Evolutionary conservation across 2,329 filamentous ascomycete genomes (phyloP).

Genomic region (Neofusicoccum laricinum): DNA sequence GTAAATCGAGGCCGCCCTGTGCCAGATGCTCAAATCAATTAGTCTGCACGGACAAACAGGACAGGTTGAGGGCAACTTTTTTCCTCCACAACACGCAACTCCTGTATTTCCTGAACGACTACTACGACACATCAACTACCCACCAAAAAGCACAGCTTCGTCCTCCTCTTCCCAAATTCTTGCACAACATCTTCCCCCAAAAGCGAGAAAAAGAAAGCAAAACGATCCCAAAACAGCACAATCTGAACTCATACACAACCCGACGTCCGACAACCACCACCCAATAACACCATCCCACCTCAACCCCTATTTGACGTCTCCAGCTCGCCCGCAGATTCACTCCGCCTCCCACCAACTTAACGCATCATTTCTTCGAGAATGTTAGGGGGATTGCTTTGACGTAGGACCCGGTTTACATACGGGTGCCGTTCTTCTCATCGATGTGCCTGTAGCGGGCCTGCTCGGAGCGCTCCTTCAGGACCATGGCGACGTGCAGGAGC

Average conservation of each 20-base stretch:
- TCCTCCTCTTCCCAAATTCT: too few relatives aligned
- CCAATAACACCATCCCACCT: neutral
- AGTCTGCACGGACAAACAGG: too few relatives aligned
- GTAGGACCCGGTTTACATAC: neutral
- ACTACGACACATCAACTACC: too few relatives aligned
- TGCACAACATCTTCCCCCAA: neutral
- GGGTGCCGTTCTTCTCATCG: slow-evolving; percentile 65
- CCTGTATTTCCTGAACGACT: too few relatives aligned
- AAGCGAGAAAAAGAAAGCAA: neutral
- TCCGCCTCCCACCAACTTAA: neutral
- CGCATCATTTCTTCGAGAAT: neutral
- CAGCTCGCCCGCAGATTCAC: neutral
- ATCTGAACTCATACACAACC: neutral
- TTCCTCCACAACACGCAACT: too few relatives aligned
- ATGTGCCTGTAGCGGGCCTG: slow-evolving; percentile 75
- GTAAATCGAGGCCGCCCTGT: too few relatives aligned
- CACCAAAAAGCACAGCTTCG: too few relatives aligned
- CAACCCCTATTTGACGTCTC: neutral
- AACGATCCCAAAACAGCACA: neutral
- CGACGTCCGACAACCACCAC: neutral
- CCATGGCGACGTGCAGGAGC: slow-evolving; percentile 68
- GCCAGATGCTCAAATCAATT: too few relatives aligned
- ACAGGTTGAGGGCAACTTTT: too few relatives aligned
- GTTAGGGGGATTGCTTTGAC: neutral
- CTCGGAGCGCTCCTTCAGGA: slow-evolving; percentile 79